Evolutionary conservation across 2,329 filamentous ascomycete genomes (phyloP).

Genomic region (Eutypella sp.): DNA sequence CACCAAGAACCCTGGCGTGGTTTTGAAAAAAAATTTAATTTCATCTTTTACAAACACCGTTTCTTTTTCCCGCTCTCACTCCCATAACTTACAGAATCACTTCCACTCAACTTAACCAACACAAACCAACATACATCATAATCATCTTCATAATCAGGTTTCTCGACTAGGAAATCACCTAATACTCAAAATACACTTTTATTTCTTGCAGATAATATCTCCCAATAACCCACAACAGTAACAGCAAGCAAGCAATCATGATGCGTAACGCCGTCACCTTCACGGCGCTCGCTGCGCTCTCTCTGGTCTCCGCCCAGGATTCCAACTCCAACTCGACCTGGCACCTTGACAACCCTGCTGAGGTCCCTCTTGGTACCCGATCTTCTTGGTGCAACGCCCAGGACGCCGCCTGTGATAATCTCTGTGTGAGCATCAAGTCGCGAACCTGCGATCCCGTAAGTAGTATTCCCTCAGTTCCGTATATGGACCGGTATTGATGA

Average conservation of each 20-base stretch:
- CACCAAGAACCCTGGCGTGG: no score
- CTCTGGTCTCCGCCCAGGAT: constrained; percentile 37
- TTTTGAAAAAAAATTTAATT: no score
- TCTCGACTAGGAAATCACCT: constrained; percentile 3
- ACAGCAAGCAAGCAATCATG: constrained; percentile 19
- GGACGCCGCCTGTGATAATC: constrained; percentile 42
- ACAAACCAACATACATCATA: background rate
- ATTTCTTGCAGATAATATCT: background rate
- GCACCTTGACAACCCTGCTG: constrained; percentile 34
- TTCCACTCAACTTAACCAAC: background rate
- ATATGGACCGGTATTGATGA: constrained; percentile 7
- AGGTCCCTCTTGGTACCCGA: constrained; percentile 24
- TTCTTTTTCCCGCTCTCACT: no score
- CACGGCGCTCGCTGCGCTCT: constrained; percentile 40
- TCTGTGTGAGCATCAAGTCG: constrained; percentile 37
- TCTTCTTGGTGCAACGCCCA: constrained; percentile 49
- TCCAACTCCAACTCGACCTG: constrained; percentile 36
- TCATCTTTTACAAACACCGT: no score
- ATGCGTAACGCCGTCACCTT: constrained; percentile 29
- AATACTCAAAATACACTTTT: no score
- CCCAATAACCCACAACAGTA: no score
- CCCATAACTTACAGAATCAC: no score
- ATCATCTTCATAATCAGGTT: constrained; percentile 1
- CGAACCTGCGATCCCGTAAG: constrained; percentile 47
- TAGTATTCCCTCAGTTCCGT: constrained; percentile 5